A percentile compares a stretch with the other conserved stretches of the same genome.
Conservation (phyloP, 768 basidiomycete genomes). For the Mycena olivaceomarginata region DNA sequence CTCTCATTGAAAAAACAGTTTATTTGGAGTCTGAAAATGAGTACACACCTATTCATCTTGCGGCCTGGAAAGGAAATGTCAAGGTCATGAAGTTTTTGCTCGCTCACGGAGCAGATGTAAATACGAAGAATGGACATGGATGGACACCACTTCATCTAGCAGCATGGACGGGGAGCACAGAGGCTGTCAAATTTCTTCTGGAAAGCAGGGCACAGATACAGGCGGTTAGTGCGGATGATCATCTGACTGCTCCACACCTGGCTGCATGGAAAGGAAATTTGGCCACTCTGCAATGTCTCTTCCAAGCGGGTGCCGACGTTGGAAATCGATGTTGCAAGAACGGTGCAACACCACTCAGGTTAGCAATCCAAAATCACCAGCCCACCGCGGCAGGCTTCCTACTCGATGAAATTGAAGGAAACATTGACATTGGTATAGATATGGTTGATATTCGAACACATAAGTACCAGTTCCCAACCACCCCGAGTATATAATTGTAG, state of each 20-base stretch:
- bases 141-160: conserved; percentile 40
- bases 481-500: neutral
- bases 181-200: conserved; percentile 17
- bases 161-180: conserved; percentile 22
- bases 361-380: conserved; percentile 33
- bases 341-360: conserved; percentile 8
- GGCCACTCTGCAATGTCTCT: conserved; percentile 12
- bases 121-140: conserved; percentile 5
- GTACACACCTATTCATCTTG: conserved; percentile 32
- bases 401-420: conserved; percentile 22
- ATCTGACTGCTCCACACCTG: conserved; percentile 25
- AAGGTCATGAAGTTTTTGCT: conserved; percentile 12
- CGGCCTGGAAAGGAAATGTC: conserved; percentile 18
- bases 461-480: neutral
- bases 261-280: conserved; percentile 38
- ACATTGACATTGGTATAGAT: conserved; percentile 19
- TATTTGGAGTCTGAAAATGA: neutral
- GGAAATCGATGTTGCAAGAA: conserved; percentile 1
- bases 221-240: neutral
- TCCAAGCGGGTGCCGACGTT: conserved; percentile 17
- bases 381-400: conserved; percentile 17
- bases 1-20: neutral
- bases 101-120: conserved; percentile 18
- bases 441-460: neutral
- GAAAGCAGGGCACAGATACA: conserved; percentile 8